Evolutionary conservation across 192 early-diverging fungal species (phyloP).

Genomic region (Phlyctochytrium bullatum): DNA sequence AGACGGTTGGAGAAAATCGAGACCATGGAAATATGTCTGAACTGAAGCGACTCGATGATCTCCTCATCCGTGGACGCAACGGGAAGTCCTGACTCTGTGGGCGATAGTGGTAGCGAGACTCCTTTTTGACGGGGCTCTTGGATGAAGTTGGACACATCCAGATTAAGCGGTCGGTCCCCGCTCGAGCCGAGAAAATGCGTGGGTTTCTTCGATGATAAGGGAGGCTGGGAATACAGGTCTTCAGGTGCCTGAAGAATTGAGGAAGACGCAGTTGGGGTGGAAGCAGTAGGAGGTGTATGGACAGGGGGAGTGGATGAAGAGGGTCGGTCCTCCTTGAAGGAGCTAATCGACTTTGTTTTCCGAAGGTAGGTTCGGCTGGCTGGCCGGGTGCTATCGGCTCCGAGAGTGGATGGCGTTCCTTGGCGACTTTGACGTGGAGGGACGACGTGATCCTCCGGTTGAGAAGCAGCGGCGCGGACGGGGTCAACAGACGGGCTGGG

Average conservation of each 20-base stretch:
- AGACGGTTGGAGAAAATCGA: slow-evolving; percentile 40
- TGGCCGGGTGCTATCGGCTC: too few species aligned
- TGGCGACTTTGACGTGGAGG: not conserved
- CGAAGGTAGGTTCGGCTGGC: not conserved
- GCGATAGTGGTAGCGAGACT: slow-evolving; percentile 11
- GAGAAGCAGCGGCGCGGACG: not conserved
- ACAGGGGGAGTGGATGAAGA: too few species aligned
- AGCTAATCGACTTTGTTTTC: not conserved
- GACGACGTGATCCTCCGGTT: not conserved
- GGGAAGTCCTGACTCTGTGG: slow-evolving; percentile 13
- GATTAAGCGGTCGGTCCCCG: slow-evolving; percentile 34
- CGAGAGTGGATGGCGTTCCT: not conserved
- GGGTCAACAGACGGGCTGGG: not conserved
- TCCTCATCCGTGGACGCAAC: slow-evolving; percentile 31
- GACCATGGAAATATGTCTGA: slow-evolving; percentile 45
- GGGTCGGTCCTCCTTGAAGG: slow-evolving; percentile 2
- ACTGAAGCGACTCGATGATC: slow-evolving; percentile 33
- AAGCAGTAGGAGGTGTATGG: too few species aligned
- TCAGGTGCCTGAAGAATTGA: too few species aligned
- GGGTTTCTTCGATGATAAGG: not conserved
- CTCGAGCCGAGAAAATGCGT: slow-evolving; percentile 24
- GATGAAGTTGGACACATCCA: slow-evolving; percentile 42
- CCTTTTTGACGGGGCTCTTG: slow-evolving; percentile 9
- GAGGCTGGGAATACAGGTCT: too few species aligned
- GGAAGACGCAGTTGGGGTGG: too few species aligned